Evolutionary conservation across 2,329 filamentous ascomycete genomes (phyloP).

Genomic region (Hypocrella siamensis): DNA sequence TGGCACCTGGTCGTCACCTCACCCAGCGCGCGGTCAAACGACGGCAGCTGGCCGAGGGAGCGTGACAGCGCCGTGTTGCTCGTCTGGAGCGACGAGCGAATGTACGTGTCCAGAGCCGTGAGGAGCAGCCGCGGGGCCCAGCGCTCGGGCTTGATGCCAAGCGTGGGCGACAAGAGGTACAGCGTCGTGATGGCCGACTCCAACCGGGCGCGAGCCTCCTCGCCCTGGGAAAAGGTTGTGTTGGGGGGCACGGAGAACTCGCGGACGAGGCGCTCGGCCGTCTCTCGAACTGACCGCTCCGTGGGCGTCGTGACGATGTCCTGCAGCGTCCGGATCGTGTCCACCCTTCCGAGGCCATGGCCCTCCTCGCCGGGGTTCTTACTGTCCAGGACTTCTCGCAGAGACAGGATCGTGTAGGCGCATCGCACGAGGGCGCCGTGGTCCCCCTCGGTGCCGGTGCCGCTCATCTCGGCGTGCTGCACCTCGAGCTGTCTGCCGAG

Average conservation of each 20-base stretch:
- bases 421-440: constrained; percentile 70
- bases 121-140: constrained; percentile 58
- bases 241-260: constrained; percentile 58
- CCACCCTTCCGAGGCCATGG: constrained; percentile 57
- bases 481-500: constrained; percentile 75
- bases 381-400: constrained; percentile 57
- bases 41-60: constrained; percentile 64
- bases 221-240: constrained; percentile 46
- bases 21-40: constrained; percentile 62
- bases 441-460: constrained; percentile 43
- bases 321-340: constrained; percentile 55
- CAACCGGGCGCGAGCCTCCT: constrained; percentile 61
- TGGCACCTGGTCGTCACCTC: constrained; percentile 79
- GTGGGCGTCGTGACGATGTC: constrained; percentile 53
- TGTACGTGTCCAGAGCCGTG: constrained; percentile 62
- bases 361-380: constrained; percentile 60
- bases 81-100: constrained; percentile 66
- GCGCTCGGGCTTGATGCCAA: constrained; percentile 33
- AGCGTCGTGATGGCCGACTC: constrained; percentile 61
- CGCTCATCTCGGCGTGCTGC: constrained; percentile 53
- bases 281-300: constrained; percentile 57
- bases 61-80: constrained; percentile 61
- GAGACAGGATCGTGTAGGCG: constrained; percentile 59
- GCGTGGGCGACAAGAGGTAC: constrained; percentile 63
- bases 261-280: constrained; percentile 63